Percentiles rank a stretch among this genome's conserved stretches.
Conservation (phyloP, 2,329 filamentous ascomycete genomes). For the Stachybotrys echinatus region DNA sequence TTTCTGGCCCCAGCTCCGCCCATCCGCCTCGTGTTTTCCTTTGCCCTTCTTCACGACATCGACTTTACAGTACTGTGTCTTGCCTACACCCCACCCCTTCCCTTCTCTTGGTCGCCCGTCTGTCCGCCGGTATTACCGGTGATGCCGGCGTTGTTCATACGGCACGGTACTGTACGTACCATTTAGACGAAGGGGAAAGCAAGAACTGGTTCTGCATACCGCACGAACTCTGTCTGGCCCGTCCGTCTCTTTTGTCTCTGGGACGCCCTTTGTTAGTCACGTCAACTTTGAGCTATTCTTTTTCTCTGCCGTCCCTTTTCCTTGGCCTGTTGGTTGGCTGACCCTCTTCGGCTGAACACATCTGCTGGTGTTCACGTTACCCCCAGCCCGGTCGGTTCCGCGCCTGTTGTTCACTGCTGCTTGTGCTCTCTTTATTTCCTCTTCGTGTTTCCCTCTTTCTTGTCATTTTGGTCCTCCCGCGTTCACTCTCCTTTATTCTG, state of each 20-base stretch:
- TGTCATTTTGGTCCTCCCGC: too few species aligned
- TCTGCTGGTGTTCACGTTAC: too few species aligned
- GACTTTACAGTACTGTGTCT: not conserved
- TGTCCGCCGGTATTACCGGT: too few species aligned
- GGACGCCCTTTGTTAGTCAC: slow-evolving; percentile 1
- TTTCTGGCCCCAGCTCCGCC: not conserved
- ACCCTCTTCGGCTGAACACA: too few species aligned
- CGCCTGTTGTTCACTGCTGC: not conserved
- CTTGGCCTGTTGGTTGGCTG: too few species aligned
- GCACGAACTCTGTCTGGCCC: not conserved
- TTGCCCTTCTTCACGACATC: not conserved
- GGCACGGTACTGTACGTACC: too few species aligned
- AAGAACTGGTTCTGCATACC: not conserved
- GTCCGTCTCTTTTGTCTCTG: not conserved
- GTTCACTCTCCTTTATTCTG: too few species aligned
- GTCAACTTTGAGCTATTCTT: not conserved
- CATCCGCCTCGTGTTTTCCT: not conserved
- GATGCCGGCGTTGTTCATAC: too few species aligned
- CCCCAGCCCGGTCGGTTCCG: too few species aligned
- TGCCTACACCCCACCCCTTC: not conserved
- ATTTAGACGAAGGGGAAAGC: too few species aligned
- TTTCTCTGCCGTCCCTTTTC: not conserved
- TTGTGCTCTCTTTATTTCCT: not conserved
- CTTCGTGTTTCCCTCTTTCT: not conserved
- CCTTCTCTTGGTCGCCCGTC: too few species aligned